Base-by-base conservation (phyloP, 1,284 basidiomycete genomes). In the Microbotryum intermedium region DNA sequence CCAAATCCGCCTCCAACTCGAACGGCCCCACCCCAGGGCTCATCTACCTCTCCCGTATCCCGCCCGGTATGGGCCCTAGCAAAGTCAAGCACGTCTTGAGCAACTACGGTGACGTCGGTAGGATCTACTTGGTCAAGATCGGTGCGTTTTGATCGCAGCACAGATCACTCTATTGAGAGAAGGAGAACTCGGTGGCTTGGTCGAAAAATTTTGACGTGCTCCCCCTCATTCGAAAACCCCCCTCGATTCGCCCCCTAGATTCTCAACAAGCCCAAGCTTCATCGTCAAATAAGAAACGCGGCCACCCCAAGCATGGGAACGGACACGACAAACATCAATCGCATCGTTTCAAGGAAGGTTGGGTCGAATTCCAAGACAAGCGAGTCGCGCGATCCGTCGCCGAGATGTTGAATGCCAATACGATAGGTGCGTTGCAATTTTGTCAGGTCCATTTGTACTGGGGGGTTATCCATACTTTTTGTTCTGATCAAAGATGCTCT, bases 331-430 rank as follows among this genome's bases (percentile, higher is more conserved):
- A 72, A 76, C 70, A 71, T 58, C 58, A 58, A 25, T 59, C 69
- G 57, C 71, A 69, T 64, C 72, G 92, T 72, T 98, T 87, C 72
- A 87, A 86, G 0, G 95, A 99, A 75, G 95, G 95, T 34, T 99
- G 95, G 95, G 87, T 98, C 50, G 95, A 99, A 76, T 98, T 97
- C 76, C 83, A 85, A 67, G 88, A 94, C 75, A 98, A 98, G 75
- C 84, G 83, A 56, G 80, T 97, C 28, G 95, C 92, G 0, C 84
- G 92, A 51, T 86, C 84, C 30, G 86, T 94, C 2, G 94, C 95
- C 7, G 88, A 84, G 60, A 90, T 97, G 88, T 79, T 99, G 65
- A 99, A 98, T 72, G 95, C 94, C 1, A 86, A 93, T 72, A 84
- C 90, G 0, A 94, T 99, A 65, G 95, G 71, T 59, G 29, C 28